Percentiles rank a stretch among this genome's conserved stretches.
Conservation (phyloP, 2,329 filamentous ascomycete species). For the Esteya vermicola region DNA sequence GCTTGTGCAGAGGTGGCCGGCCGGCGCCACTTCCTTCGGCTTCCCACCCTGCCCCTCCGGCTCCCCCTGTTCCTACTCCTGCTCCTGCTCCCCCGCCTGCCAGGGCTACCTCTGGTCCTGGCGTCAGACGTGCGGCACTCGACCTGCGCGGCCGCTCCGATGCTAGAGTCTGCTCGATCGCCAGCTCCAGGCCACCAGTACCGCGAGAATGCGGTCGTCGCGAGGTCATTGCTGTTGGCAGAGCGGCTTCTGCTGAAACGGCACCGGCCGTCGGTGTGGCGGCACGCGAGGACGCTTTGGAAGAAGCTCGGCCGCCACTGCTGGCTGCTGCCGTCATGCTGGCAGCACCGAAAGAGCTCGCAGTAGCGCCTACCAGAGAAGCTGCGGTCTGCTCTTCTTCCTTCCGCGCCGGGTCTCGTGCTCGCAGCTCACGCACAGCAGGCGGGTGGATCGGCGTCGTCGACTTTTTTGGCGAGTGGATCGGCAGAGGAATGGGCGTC, state of each 20-base stretch:
- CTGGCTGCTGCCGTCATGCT: too few species aligned
- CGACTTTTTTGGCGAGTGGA: slow-evolving; percentile 18
- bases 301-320: background rate
- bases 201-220: slow-evolving; percentile 14
- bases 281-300: slow-evolving; percentile 6
- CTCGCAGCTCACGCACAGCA: slow-evolving; percentile 18
- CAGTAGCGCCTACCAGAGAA: too few species aligned
- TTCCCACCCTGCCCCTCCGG: too few species aligned
- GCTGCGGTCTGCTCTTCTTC: background rate
- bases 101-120: slow-evolving; percentile 29
- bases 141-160: slow-evolving; percentile 39
- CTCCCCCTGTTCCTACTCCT: too few species aligned
- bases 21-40: too few species aligned
- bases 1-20: too few species aligned
- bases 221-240: slow-evolving; percentile 6
- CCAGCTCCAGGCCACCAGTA: slow-evolving; percentile 28
- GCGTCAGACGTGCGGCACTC: slow-evolving; percentile 43
- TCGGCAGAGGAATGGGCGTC: slow-evolving; percentile 16
- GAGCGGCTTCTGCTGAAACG: background rate
- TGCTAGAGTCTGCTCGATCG: slow-evolving; percentile 31
- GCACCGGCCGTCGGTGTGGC: slow-evolving; percentile 1
- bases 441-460: slow-evolving; percentile 20
- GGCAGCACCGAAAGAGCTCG: too few species aligned
- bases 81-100: too few species aligned
- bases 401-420: slow-evolving; percentile 14